Base-by-base conservation (phyloP, 2,329 filamentous ascomycete species). In the Tolypocladium guangdongense region DNA sequence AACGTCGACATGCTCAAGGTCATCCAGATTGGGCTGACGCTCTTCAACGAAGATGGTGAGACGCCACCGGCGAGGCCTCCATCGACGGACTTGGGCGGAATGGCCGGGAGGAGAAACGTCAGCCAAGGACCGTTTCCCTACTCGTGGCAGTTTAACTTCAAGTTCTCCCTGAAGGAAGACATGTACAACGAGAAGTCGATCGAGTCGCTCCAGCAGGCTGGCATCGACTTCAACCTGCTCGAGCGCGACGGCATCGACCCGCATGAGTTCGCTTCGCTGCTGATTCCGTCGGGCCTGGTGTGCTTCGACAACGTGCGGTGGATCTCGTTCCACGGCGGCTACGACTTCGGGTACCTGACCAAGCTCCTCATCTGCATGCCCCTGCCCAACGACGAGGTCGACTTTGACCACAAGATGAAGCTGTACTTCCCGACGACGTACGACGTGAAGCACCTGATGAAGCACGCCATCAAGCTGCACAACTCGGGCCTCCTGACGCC, bases 101-200 rank as follows among this genome's bases (percentile, higher is more conserved):
- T 66, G 35, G 70, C 64, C 20, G 67, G 64, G 36, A 68, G 73
- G 57, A 69, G 73, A 57, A 68, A 69, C 27, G 70, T 67, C 22
- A 68, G 59, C 50, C 75, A 70, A 55, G 70, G 67, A 20, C 78
- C 81, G 49, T 84, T 90, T 55, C 92, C 89, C 18, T 95, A 88
- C 66, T 95, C 92, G 20, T 99, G 93, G 93, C 92, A 96, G 62
- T 99, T 99, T 78, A 97, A 99, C 76, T 99, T 99, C 73, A 87
- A 91, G 62, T 99, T 97, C 70, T 93, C 90, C 1, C 78, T 96
- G 11, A 88, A 93, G 60, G 84, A 92, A 39, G 93, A 99, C 71
- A 99, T 99, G 93, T 97, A 95, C 72, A 93, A 95, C 58, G 87
- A 96, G 66, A 87, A 90, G 54, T 96, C 90, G 18, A 96, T 96